Base-by-base conservation (phyloP, 192 early-diverging fungal genomes). In the Gaertneriomyces semiglobifer region DNA sequence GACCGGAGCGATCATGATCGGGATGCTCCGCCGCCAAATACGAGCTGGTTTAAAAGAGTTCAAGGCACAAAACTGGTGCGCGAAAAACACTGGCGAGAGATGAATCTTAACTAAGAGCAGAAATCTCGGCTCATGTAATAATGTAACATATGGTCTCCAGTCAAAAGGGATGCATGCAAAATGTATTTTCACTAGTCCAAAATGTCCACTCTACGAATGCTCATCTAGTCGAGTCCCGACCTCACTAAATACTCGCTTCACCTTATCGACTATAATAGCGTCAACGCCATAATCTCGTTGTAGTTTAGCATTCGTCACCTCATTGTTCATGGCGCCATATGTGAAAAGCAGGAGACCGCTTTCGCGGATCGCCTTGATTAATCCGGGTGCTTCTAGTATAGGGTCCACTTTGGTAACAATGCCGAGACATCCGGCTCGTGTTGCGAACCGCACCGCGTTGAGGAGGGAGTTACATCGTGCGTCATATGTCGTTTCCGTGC, bases 201-300 rank as follows among this genome's bases (percentile, higher is more conserved):
- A 33, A 33, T 33, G 25, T 33, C 25, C 25, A 33, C 25, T 33
- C 25, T 33, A 33, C 25, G 25, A 33, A 33, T 33, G 25, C 25
- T 33, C 25, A 33, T 33, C 25, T 33, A 33, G 25, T 33, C 25
- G 25, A 33, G 25, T 33, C 25, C 25, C 25, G 25, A 66, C 57
- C 54, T 18, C 64, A 11, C 14, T 43, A 41, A 58, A 62, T 5
- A 71, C 62, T 11, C 56, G 55, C 47, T 43, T 44, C 9, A 77
- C 72, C 42, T 71, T 75, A 69, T 87, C 88, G 38, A 89, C 88
- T 73, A 95, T 95, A 5, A 95, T 88, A 9, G 89, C 88, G 75
- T 95, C 92, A 5, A 95, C 91, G 44, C 89, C 91, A 71, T 84
- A 87, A n/a, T 73, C 69, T 63, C 83, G 77, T 79, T 95, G 93